A percentile compares a stretch with the other conserved stretches of the same genome.
These are phyloP conservation scores for Pestalotiopsis sp. DNA, from an alignment of 2,329 filamentous ascomycete genomes.

Conservation along the genomic window DNA sequence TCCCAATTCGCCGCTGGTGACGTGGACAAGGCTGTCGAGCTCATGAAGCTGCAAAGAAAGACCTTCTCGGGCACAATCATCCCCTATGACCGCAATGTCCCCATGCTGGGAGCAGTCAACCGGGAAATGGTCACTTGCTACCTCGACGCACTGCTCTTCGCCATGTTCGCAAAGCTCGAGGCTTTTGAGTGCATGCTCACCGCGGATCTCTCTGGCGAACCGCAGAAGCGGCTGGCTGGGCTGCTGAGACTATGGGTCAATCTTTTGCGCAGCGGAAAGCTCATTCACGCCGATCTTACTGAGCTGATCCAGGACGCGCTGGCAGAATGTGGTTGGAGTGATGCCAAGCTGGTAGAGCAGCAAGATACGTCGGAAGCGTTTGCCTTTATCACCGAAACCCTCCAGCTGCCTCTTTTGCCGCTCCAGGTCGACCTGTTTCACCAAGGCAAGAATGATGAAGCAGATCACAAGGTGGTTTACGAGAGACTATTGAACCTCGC, in stretches of 20 bases:
- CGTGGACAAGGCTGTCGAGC: slow-evolving; percentile 71
- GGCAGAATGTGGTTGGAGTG: slow-evolving; percentile 85
- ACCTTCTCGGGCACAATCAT: slow-evolving; percentile 79
- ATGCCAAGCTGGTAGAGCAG: slow-evolving; percentile 76
- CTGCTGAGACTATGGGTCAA: slow-evolving; percentile 91
- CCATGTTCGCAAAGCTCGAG: slow-evolving; percentile 90
- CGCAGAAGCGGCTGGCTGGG: slow-evolving; percentile 72
- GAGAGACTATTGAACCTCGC: slow-evolving; percentile 89
- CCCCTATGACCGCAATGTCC: slow-evolving; percentile 71
- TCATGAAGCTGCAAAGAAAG: slow-evolving; percentile 78
- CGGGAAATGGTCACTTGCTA: slow-evolving; percentile 90
- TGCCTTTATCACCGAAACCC: slow-evolving; percentile 87
- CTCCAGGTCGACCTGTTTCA: slow-evolving; percentile 95
- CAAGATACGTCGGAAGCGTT: slow-evolving; percentile 97
- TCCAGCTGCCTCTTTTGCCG: slow-evolving; percentile 85
- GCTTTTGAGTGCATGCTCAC: slow-evolving; percentile 94
- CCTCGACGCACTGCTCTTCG: slow-evolving; percentile 86
- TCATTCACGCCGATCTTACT: slow-evolving; percentile 86
- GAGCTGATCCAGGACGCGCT: slow-evolving; percentile 81
- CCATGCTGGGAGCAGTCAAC: slow-evolving; percentile 85
- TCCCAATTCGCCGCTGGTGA: slow-evolving; percentile 70
- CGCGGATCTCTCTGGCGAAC: slow-evolving; percentile 65
- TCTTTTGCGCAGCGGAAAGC: slow-evolving; percentile 78
- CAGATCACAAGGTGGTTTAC: slow-evolving; percentile 94
- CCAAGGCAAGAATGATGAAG: slow-evolving; percentile 79